Base-by-base conservation (phyloP, 495 filamentous ascomycete species). In the Talaromyces ruber region DNA sequence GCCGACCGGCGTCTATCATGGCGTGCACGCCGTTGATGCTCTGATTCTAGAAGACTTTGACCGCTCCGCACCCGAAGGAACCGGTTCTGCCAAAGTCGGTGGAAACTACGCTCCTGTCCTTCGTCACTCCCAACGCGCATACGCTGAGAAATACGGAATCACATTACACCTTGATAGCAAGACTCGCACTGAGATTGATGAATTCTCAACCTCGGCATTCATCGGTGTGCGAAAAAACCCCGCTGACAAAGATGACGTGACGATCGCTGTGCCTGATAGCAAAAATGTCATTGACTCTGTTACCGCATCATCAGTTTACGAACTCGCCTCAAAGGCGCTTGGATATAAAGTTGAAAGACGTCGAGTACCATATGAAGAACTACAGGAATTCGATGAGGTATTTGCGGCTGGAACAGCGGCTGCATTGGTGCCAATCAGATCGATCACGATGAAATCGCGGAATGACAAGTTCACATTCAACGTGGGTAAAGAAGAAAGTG, bases 331-430 rank as follows among this genome's bases (percentile, higher is more conserved):
- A 0, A 77, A 74, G 52, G 81, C 78, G 61, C 78, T 87, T 37
- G 88, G 89, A 0, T 92, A 84, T 81, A 79, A 76, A 51, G 84
- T 89, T 4, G 88, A 91, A 71, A 78, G 76, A 64, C 71, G 87
- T 37, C 65, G 80, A 77, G 88, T 96, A 70, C 82, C 84, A 64
- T 93, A 93, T 72, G 79, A 83, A n/a, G 93, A 98, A 64, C 77
- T 97, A 8, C 69, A 75, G 14, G 70, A 74, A 6, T 97, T 98
- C 74, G 79, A 79, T 52, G 94, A 98, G 72, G 86, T 98, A 21
- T 82, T 97, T 74, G 94, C 93, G 3, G 92, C 91, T 1, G 94
- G 94, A 0, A 98, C 94, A 1, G 94, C 94, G 4, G 94, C 93
- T 0, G 90, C 91, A 1, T 77, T 98, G 50, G 92, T 97, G 9